These are phyloP conservation scores for Trichosanthes cucumerina DNA, from an alignment of 306 rosid species.

Conservation along the genomic window DNA sequence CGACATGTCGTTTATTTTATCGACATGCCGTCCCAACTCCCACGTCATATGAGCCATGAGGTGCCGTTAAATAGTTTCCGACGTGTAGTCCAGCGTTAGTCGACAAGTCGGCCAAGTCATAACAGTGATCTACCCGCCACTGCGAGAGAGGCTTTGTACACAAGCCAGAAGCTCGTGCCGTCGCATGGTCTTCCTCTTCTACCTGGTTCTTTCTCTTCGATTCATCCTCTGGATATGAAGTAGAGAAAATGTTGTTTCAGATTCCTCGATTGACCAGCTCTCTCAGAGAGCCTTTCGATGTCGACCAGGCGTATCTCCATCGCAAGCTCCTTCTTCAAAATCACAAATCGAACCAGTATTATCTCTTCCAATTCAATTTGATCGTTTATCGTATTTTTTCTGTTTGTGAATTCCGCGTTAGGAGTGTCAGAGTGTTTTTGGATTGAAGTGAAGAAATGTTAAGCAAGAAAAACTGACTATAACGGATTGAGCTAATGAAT, in stretches of 20 bases:
- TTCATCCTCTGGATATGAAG: background rate
- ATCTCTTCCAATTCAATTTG: background rate
- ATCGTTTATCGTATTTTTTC: background rate
- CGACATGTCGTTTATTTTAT: background rate
- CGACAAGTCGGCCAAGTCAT: background rate
- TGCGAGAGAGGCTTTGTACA: background rate
- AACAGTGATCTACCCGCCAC: constrained; percentile 17
- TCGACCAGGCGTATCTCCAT: constrained; percentile 43
- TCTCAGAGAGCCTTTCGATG: constrained; percentile 38
- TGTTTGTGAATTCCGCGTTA: background rate
- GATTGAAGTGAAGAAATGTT: background rate
- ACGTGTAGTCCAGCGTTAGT: background rate
- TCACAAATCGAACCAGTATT: constrained; percentile 23
- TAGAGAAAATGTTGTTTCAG: constrained; percentile 31
- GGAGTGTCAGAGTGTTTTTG: background rate
- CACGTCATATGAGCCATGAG: too few relatives aligned
- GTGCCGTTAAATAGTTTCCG: background rate
- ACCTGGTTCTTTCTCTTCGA: background rate
- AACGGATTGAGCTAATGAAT: background rate
- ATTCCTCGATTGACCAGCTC: constrained; percentile 41
- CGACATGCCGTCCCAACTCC: background rate
- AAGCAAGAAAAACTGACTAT: background rate
- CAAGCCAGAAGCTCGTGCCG: background rate
- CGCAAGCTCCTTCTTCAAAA: constrained; percentile 41
- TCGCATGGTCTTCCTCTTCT: background rate